Percentiles rank a stretch among this genome's conserved stretches.
Conservation (phyloP, 2,329 filamentous ascomycete genomes). For the Rutstroemia sydowiana region DNA sequence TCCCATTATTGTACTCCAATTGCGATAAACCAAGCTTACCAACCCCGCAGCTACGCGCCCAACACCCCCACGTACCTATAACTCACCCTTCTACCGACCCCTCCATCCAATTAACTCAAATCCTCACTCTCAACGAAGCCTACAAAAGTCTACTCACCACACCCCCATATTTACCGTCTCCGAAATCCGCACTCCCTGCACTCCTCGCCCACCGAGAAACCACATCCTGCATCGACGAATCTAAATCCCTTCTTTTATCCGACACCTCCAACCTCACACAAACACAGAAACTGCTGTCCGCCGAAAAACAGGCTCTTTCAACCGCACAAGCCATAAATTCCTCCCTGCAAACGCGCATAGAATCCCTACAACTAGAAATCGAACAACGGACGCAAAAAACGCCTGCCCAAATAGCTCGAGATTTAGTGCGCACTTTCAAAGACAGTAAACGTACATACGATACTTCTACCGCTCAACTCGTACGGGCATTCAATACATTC, state of each 20-base stretch:
- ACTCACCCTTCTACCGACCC: constrained; percentile 28
- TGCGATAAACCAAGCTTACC: constrained; percentile 7
- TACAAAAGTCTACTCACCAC: constrained; percentile 56
- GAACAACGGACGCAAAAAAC: constrained; percentile 1
- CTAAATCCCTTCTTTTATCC: too few relatives aligned
- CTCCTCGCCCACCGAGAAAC: constrained; percentile 67
- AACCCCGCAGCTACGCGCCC: constrained; percentile 25
- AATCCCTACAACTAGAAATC: constrained; percentile 39
- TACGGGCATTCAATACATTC: constrained; percentile 60
- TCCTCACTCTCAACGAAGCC: constrained; percentile 51
- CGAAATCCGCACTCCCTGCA: constrained; percentile 61
- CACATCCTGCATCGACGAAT: too few relatives aligned
- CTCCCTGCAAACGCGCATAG: constrained; percentile 50
- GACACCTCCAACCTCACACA: constrained; percentile 42
- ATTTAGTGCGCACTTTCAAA: neutral
- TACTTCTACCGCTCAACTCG: constrained; percentile 50
- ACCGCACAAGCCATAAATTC: constrained; percentile 50
- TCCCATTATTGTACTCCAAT: neutral
- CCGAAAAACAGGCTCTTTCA: neutral
- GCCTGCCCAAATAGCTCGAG: neutral
- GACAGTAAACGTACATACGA: constrained; percentile 52
- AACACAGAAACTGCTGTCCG: neutral
- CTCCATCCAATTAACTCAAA: constrained; percentile 35
- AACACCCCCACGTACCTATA: constrained; percentile 18
- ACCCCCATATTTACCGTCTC: constrained; percentile 58